Percentiles rank a stretch among this genome's conserved stretches.
Conservation (phyloP, 2,329 filamentous ascomycete species). For the Hypoxylon sp. region DNA sequence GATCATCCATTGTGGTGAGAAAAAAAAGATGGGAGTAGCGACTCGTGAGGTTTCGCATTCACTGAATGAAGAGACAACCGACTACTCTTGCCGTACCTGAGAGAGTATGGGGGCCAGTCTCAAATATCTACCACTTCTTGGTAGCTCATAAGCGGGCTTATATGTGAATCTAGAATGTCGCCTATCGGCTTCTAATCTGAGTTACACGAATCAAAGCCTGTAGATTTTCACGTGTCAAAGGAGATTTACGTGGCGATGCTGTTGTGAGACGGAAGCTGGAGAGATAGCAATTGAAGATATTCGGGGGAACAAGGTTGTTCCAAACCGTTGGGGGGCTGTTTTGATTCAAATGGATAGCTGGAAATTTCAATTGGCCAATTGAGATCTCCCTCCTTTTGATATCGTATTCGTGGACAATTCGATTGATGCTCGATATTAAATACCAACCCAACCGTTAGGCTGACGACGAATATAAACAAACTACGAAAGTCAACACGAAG, state of each 20-base stretch:
- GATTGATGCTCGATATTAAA: not conserved
- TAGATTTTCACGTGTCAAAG: not conserved
- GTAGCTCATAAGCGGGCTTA: not conserved
- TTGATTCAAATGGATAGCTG: constrained; percentile 12
- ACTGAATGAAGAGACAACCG: not conserved
- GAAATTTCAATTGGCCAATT: constrained; percentile 29
- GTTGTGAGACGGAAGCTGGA: not conserved
- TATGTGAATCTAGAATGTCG: not conserved
- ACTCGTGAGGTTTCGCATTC: not conserved
- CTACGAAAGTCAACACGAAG: constrained; percentile 2
- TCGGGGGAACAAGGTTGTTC: constrained; percentile 44
- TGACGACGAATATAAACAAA: constrained; percentile 7
- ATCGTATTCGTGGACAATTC: too few relatives aligned
- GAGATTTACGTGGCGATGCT: not conserved
- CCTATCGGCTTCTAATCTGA: not conserved
- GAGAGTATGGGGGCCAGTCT: not conserved
- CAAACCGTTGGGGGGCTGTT: constrained; percentile 38
- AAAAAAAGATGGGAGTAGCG: not conserved
- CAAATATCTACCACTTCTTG: not conserved
- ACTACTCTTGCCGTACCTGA: not conserved
- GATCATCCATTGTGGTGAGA: not conserved
- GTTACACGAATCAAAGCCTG: not conserved
- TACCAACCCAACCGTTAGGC: not conserved
- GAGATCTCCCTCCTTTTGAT: constrained; percentile 8
- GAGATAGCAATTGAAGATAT: constrained; percentile 5